phyloP scores from a whole-genome alignment of 2,329 filamentous ascomycete species.

The Talaromyces verruculosus region DNA sequence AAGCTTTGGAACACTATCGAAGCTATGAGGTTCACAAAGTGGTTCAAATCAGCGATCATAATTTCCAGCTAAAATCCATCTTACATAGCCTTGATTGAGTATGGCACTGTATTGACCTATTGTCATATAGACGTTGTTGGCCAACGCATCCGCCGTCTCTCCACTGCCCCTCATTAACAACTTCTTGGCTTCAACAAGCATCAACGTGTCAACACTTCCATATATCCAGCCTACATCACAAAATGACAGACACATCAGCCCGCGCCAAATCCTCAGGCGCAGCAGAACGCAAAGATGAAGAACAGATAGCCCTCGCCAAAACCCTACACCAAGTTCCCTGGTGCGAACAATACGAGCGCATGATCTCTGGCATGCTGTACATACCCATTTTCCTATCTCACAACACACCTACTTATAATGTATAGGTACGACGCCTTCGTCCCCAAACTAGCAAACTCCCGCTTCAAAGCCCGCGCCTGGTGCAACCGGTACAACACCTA shows the following conservation, averaged over 20 bases:
- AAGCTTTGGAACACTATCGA: background rate
- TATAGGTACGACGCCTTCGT: constrained; percentile 53
- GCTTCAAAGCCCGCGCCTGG: constrained; percentile 56
- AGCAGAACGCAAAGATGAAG: constrained; percentile 17
- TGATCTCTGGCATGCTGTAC: constrained; percentile 31
- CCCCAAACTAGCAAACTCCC: constrained; percentile 52
- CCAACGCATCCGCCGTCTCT: background rate
- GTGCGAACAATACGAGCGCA: constrained; percentile 31
- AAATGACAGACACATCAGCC: background rate
- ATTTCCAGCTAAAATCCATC: background rate
- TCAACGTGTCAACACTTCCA: background rate
- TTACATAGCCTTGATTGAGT: background rate
- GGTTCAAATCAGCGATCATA: background rate
- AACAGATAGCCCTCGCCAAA: constrained; percentile 22
- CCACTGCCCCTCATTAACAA: background rate
- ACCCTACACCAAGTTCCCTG: constrained; percentile 24
- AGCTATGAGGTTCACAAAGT: background rate
- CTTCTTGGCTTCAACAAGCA: background rate
- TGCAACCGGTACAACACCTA: constrained; percentile 60
- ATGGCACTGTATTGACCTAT: background rate
- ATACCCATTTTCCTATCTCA: background rate
- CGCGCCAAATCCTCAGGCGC: constrained; percentile 11
- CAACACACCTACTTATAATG: background rate
- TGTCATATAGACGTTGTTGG: background rate
- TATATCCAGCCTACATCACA: background rate